Evolutionary conservation across 257 asterid genomes (phyloP), one percentile per base, ranked within the genome.

Genomic region (Jacaranda mimosifolia): DNA sequence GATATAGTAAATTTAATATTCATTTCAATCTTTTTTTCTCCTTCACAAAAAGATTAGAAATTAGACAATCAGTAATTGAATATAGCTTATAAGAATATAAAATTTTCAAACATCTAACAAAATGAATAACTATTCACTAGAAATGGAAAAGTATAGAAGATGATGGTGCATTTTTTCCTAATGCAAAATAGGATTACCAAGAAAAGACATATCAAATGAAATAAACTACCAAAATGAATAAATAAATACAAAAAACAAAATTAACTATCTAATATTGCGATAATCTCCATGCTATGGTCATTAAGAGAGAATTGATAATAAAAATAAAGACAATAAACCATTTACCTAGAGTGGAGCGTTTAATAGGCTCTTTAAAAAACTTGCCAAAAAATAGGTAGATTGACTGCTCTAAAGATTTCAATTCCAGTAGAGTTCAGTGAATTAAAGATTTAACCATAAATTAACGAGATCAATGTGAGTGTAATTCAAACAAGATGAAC

Each of bases 361-460:
- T 94, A 10, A 84, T 72, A 67, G 98, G 98, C 92, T 91, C 93
- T 89, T 88, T 93, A 51, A 90, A 87, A 83, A 96, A 96, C 87
- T 91, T 97, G 36, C 96, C 96, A 64, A 96, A 85, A 64, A 96
- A 85, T 77, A 96, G 94, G 88, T 91, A 93, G 74, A 96, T 83
- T 38, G 98, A 97, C 86, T 93, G 98, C 89, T 96, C 99, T 65
- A 91, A 88, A 39, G 99, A 96, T 82, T 96, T 96, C 86, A 91
- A 74, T 76, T 96, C 97, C 90, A 95, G 82, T 10, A 26, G 98
- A 91, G 90, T 95, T 93, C 84, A 93, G 84, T 68, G 99, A 89
- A 83, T 93, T 91, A 87, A 93, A 26, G 32, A 26, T 26, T 2
- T 26, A 78, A 59, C 66, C 74, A 83, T n/a, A 69, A 14, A 80